These are phyloP conservation scores for Ceratobasidium sp. DNA, from an alignment of 1,284 basidiomycete genomes.

Conservation along the genomic window DNA sequence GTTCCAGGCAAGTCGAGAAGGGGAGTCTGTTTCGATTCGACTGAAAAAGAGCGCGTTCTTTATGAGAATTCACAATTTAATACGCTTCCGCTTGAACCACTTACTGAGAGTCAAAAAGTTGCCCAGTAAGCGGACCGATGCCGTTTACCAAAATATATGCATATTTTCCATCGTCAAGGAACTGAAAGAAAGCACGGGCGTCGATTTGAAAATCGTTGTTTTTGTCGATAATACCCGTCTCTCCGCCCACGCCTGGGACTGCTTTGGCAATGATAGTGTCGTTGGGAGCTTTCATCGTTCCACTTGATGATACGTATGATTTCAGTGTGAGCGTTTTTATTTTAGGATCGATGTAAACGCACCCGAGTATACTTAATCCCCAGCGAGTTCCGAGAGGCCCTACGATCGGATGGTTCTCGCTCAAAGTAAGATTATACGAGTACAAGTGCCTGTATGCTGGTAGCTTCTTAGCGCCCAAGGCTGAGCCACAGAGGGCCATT, in stretches of 20 bases:
- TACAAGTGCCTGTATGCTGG: not conserved
- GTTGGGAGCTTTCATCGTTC: not conserved
- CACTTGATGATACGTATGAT: not conserved
- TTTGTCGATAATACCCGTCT: not conserved
- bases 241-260: not conserved
- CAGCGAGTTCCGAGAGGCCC: not conserved
- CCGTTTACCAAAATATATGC: not conserved
- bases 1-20: not conserved
- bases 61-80: too few species aligned
- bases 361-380: not conserved
- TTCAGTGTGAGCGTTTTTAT: not conserved
- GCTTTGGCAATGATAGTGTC: not conserved
- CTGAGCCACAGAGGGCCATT: too few species aligned
- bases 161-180: conserved; percentile 14
- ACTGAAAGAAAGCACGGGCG: not conserved
- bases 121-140: not conserved
- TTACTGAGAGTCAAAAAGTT: not conserved
- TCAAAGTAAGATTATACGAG: not conserved
- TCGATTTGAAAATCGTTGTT: not conserved
- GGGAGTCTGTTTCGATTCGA: not conserved
- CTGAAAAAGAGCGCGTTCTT: too few species aligned
- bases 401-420: not conserved
- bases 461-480: not conserved
- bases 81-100: too few species aligned
- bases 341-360: not conserved